Evolutionary conservation across 148 eudicot species (phyloP), one percentile per base, ranked within the genome.

Genomic region (Pharnaceum exiguum): DNA sequence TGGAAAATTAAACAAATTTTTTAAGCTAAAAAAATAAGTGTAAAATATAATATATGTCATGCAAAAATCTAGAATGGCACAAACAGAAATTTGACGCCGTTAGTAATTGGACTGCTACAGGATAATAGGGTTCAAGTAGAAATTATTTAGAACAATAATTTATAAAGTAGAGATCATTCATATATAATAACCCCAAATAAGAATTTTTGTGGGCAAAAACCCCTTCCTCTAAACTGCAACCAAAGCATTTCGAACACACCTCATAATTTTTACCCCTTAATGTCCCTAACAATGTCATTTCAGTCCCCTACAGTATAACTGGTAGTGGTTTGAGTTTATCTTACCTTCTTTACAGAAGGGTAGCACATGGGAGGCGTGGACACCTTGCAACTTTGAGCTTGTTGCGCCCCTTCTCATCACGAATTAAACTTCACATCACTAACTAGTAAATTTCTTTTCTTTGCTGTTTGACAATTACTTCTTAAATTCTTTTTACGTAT

Each of bases 211-310:
- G n/a, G n/a, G n/a, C n/a, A n/a, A n/a, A n/a, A 52, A 3, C 19
- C 43, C 44, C 10, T 22, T 24, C 18, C 16, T 24, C 4, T 16
- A 52, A 36, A 12, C 38, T 24, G 32, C 46, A 38, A 56, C 56
- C 46, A 23, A 56, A 59, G 49, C 65, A 50, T 51, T 58, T 42
- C 43, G 22, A 44, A 60, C 33, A 60, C 21, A 2, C 43, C 38
- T 42, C 38, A 40, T 17, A 51, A 38, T 16, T 24, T 32, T 19
- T 56, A 17, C 42, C 46, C 51, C 44, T 46, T 49, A 55, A 30
- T 63, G 68, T 55, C 59, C 62, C 68, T 57, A 70, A 63, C 46
- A 63, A 57, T 63, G 74, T 70, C 65, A 70, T 57, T 63, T 70
- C 69, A 70, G 29, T 58, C 37, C 61, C 60, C 54, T 51, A 70